Evolutionary conservation across 495 filamentous ascomycete genomes (phyloP).

Genomic region (Penicillium coprophilum): DNA sequence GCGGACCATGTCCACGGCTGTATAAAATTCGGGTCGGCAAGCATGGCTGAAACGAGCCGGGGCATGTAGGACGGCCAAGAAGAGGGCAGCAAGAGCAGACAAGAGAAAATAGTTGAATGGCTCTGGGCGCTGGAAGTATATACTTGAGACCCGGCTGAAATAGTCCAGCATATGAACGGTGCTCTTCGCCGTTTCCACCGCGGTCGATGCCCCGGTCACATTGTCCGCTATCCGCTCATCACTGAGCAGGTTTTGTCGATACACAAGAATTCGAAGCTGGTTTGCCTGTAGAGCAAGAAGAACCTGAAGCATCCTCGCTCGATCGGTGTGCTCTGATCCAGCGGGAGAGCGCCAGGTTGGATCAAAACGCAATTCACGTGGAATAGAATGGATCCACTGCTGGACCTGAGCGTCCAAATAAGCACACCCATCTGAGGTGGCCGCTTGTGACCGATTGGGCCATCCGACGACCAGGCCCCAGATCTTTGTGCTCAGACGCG

Average conservation of each 20-base stretch:
- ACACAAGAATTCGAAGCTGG: slow-evolving; percentile 77
- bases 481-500: slow-evolving; percentile 69
- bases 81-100: slow-evolving; percentile 73
- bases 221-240: slow-evolving; percentile 69
- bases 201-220: slow-evolving; percentile 59
- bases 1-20: slow-evolving; percentile 75
- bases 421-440: slow-evolving; percentile 61
- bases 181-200: slow-evolving; percentile 72
- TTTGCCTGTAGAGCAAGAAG: slow-evolving; percentile 67
- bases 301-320: slow-evolving; percentile 45
- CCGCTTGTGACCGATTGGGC: slow-evolving; percentile 46
- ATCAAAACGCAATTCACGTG: slow-evolving; percentile 57
- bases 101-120: slow-evolving; percentile 85
- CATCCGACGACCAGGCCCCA: slow-evolving; percentile 59
- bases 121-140: slow-evolving; percentile 74
- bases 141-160: slow-evolving; percentile 67
- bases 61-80: slow-evolving; percentile 76
- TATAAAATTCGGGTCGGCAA: slow-evolving; percentile 76
- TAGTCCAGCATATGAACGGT: slow-evolving; percentile 70
- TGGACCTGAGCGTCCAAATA: slow-evolving; percentile 72
- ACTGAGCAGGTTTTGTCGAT: slow-evolving; percentile 73
- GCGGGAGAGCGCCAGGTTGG: slow-evolving; percentile 29
- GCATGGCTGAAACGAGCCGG: slow-evolving; percentile 66
- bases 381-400: slow-evolving; percentile 67
- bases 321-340: slow-evolving; percentile 33